Conservation (phyloP, 768 basidiomycete species). For the Tephrocybe sp. region DNA sequence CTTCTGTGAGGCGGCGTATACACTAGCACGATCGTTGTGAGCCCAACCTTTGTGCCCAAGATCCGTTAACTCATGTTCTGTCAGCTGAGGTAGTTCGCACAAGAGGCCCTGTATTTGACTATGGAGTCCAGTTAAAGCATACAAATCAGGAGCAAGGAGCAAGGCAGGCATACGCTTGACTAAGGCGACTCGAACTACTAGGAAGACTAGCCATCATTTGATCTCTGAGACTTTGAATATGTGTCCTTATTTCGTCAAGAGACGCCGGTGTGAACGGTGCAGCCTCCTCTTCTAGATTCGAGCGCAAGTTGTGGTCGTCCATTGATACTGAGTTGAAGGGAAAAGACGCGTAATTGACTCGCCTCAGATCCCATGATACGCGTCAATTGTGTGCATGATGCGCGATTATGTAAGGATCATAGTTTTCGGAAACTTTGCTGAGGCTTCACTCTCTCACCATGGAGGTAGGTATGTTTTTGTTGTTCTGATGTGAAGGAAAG, state of each 20-base stretch:
- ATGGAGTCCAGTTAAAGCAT: not conserved
- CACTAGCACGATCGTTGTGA: not conserved
- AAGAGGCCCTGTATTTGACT: conserved; percentile 43
- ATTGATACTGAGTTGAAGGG: not conserved
- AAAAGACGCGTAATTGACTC: not conserved
- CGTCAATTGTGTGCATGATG: not conserved
- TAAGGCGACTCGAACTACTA: conserved; percentile 15
- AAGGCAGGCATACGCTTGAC: conserved; percentile 14
- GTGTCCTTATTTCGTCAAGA: conserved; percentile 11
- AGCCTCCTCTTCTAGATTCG: conserved; percentile 11
- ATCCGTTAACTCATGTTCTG: conserved; percentile 46
- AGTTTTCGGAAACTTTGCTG: not conserved
- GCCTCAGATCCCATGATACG: too few species aligned
- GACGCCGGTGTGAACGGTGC: not conserved
- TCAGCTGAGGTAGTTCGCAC: conserved; percentile 44
- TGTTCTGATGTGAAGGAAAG: too few species aligned
- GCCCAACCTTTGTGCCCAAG: conserved; percentile 45
- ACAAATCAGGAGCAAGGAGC: not conserved
- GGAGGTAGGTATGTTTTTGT: conserved; percentile 1
- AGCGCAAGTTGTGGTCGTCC: conserved; percentile 16
- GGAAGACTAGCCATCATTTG: conserved; percentile 12
- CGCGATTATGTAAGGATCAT: conserved; percentile 7
- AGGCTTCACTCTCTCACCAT: not conserved
- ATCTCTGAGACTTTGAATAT: conserved; percentile 13
- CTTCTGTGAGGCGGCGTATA: not conserved